These are phyloP conservation scores for Dalbergia cochinchinensis DNA, from an alignment of 306 rosid species.

Conservation along the genomic window DNA sequence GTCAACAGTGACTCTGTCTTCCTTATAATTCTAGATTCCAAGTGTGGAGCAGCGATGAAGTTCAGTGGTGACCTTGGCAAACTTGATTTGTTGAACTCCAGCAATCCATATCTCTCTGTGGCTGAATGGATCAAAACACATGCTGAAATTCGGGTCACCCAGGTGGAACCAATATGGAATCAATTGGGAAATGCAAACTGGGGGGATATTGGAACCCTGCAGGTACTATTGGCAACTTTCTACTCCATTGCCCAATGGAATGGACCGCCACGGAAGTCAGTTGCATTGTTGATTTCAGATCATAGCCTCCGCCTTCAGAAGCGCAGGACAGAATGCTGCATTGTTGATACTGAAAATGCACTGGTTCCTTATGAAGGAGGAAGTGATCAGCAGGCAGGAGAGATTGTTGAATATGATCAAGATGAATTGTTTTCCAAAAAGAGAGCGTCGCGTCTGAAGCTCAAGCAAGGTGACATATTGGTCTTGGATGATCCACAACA, in stretches of 20 bases:
- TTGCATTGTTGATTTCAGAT: slow-evolving; percentile 80
- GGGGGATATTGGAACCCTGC: slow-evolving; percentile 92
- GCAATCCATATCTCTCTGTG: slow-evolving; percentile 70
- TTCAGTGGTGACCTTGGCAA: slow-evolving; percentile 82
- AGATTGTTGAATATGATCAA: slow-evolving; percentile 81
- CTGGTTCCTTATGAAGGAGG: slow-evolving; percentile 67
- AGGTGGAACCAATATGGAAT: slow-evolving; percentile 86
- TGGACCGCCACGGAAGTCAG: slow-evolving; percentile 88
- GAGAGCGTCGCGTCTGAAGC: slow-evolving; percentile 64
- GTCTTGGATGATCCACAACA: slow-evolving; percentile 80
- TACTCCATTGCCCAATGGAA: slow-evolving; percentile 84
- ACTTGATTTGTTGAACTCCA: slow-evolving; percentile 71
- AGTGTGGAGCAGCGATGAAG: slow-evolving; percentile 77
- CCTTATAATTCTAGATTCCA: slow-evolving; percentile 78
- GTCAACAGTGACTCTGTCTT: slow-evolving; percentile 70
- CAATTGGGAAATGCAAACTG: slow-evolving; percentile 85
- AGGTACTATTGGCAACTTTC: slow-evolving; percentile 83
- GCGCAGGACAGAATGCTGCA: slow-evolving; percentile 79
- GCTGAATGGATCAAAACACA: slow-evolving; percentile 80
- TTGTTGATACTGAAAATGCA: slow-evolving; percentile 63
- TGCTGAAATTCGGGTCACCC: slow-evolving; percentile 76
- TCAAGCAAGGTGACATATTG: slow-evolving; percentile 69
- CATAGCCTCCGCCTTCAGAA: slow-evolving; percentile 91
- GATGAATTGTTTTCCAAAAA: slow-evolving; percentile 52
- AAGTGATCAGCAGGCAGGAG: slow-evolving; percentile 59